A percentile compares a stretch with the other conserved stretches of the same genome.
Conservation (phyloP, 2,329 filamentous ascomycete genomes). For the Stachybotrys chlorohalonatus region DNA sequence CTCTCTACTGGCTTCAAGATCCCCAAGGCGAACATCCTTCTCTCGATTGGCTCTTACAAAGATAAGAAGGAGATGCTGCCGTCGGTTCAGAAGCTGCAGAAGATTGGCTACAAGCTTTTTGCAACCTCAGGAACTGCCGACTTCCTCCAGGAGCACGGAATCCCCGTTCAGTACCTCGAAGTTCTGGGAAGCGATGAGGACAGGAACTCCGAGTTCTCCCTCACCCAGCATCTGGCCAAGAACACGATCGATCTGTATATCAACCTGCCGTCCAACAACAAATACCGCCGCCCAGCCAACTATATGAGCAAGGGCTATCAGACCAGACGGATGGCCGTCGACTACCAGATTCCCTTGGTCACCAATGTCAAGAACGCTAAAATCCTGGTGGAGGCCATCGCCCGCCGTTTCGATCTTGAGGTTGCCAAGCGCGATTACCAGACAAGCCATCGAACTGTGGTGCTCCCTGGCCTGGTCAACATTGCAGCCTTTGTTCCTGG, state of each 20-base stretch:
- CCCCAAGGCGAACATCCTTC: slow-evolving; percentile 86
- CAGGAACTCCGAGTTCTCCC: slow-evolving; percentile 90
- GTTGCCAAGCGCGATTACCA: slow-evolving; percentile 83
- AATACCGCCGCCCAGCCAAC: slow-evolving; percentile 90
- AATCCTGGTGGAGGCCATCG: slow-evolving; percentile 88
- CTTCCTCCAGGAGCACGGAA: slow-evolving; percentile 86
- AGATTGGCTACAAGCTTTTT: slow-evolving; percentile 90
- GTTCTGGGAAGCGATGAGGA: slow-evolving; percentile 72
- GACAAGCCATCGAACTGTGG: slow-evolving; percentile 71
- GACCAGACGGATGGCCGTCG: slow-evolving; percentile 94
- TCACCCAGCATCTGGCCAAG: slow-evolving; percentile 93
- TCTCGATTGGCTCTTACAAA: slow-evolving; percentile 95
- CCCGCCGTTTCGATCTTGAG: slow-evolving; percentile 77
- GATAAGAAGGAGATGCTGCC: slow-evolving; percentile 97
- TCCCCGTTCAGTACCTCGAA: slow-evolving; percentile 90
- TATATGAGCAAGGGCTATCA: slow-evolving; percentile 98
- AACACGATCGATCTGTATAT: slow-evolving; percentile 98
- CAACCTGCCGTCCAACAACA: slow-evolving; percentile 97
- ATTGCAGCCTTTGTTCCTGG: slow-evolving; percentile 73
- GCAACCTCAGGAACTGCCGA: slow-evolving; percentile 95
- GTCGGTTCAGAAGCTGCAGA: slow-evolving; percentile 79
- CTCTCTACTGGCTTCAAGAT: slow-evolving; percentile 95
- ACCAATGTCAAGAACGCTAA: slow-evolving; percentile 99
- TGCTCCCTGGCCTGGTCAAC: slow-evolving; percentile 68
- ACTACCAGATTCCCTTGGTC: slow-evolving; percentile 91